Percentiles rank a stretch among this genome's conserved stretches.
These are phyloP conservation scores for Copromyces sp. DNA, from an alignment of 495 filamentous ascomycete genomes.

Conservation along the genomic window DNA sequence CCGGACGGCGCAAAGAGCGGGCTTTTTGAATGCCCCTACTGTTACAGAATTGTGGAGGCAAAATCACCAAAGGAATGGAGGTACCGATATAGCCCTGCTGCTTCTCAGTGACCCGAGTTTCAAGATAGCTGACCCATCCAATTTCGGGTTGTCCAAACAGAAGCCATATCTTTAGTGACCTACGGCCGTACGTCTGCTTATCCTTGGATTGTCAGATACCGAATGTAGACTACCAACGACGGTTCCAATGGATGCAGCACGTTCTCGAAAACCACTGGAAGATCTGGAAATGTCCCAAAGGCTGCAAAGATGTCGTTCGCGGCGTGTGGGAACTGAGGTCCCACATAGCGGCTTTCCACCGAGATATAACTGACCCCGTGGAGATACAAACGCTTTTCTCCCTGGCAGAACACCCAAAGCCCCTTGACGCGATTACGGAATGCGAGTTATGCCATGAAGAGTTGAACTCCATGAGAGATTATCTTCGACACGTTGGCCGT, in stretches of 20 bases:
- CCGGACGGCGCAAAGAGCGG: slow-evolving; percentile 5
- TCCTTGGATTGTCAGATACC: slow-evolving; percentile 4
- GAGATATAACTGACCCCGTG: neutral
- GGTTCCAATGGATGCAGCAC: slow-evolving; percentile 10
- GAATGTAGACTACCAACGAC: neutral
- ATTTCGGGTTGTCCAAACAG: too few relatives aligned
- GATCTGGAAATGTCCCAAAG: slow-evolving; percentile 3
- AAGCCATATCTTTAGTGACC: slow-evolving; percentile 23
- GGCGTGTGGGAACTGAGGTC: neutral
- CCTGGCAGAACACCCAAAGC: neutral
- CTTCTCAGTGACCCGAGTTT: neutral
- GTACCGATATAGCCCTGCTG: slow-evolving; percentile 7
- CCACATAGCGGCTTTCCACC: neutral
- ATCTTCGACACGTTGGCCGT: slow-evolving; percentile 4
- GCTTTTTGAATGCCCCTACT: slow-evolving; percentile 29
- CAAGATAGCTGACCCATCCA: neutral
- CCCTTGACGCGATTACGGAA: neutral
- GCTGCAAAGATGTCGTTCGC: neutral
- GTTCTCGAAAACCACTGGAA: slow-evolving; percentile 8
- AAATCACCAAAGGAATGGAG: slow-evolving; percentile 23
- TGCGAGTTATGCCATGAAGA: neutral
- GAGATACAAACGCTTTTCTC: neutral
- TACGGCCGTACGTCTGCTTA: slow-evolving; percentile 24
- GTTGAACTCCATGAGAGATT: neutral
- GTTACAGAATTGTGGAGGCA: slow-evolving; percentile 21